Base-by-base conservation (phyloP, 495 filamentous ascomycete species). In the Penicillium egyptiacum region DNA sequence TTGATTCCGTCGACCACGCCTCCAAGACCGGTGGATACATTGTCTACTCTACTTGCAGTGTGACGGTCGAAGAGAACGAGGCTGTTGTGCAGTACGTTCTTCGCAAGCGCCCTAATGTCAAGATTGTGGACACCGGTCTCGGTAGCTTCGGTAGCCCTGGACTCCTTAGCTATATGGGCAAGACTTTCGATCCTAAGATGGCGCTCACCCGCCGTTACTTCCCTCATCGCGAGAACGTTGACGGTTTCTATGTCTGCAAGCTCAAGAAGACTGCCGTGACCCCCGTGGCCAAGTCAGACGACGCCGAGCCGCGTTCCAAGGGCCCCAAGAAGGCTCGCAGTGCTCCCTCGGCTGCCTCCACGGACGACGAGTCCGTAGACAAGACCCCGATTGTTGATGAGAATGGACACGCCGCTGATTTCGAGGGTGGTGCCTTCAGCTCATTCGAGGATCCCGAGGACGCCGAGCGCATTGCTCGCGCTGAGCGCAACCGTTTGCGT, bases 241-340 rank as follows among this genome's bases (percentile, higher is more conserved):
- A 98, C 62, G 94, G 94, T 52, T 98, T 98, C 86, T 98, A 95
- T 70, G 94, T 98, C 55, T 88, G 90, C 66, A 98, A 98, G 74
- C 86, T 98, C 68, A 93, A 95, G 76, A 98, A 98, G 83, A 83
- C 82, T 28, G 94, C 83, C 12, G 88, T 88, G 0, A 89, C 86
- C 12, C 84, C 88, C 0, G 73, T 75, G 30, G 81, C 80, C 37
- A 79, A 82, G 56, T 66, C 75, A 19, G 73, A 62, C 17, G 70
- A 66, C 17, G 42, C 19, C 53, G 64, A 55, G 10, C 41, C 70
- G 62, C 5, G 45, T 57, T 46, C 58, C 20, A 42, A 56, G 43
- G 50, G 52, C 22, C 42, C 40, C 22, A 55, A 55, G 52, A 55
- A 55, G 42, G 22, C 53, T 20, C 43, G 28, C 6, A 35, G 61